Evolutionary conservation across 2,329 filamentous ascomycete species (phyloP).

Genomic region (Ophiostoma sp.): DNA sequence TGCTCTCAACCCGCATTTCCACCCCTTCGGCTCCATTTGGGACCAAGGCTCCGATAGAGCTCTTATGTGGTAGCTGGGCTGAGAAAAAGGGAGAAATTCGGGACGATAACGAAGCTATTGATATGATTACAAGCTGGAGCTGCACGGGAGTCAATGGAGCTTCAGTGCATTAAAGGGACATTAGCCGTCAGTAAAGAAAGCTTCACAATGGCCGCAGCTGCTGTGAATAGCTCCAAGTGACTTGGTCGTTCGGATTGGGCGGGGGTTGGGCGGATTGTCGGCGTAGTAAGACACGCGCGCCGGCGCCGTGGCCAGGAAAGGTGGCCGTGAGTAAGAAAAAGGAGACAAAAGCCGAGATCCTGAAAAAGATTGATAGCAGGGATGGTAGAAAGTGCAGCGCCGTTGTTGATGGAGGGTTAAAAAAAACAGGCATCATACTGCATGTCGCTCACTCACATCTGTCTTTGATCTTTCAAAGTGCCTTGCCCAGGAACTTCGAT

Average conservation of each 20-base stretch:
- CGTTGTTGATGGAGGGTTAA: background rate
- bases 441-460: background rate
- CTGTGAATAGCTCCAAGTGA: background rate
- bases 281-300: conserved; percentile 2
- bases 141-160: background rate
- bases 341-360: background rate
- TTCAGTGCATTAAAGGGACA: background rate
- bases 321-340: conserved; percentile 5
- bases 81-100: background rate
- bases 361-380: background rate
- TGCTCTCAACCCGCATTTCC: background rate
- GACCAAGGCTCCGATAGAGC: background rate
- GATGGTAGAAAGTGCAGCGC: background rate
- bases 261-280: background rate
- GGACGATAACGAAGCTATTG: background rate
- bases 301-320: background rate
- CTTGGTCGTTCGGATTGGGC: background rate
- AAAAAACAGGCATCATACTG: background rate
- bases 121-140: background rate
- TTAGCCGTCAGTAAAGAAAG: background rate
- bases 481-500: background rate
- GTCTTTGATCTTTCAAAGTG: background rate
- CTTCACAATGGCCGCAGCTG: background rate
- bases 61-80: background rate
- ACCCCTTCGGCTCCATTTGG: background rate